A percentile compares a stretch with the other conserved stretches of the same genome.
phyloP scores from a whole-genome alignment of 2,329 filamentous ascomycete genomes.

The Coniochaeta sp. region DNA sequence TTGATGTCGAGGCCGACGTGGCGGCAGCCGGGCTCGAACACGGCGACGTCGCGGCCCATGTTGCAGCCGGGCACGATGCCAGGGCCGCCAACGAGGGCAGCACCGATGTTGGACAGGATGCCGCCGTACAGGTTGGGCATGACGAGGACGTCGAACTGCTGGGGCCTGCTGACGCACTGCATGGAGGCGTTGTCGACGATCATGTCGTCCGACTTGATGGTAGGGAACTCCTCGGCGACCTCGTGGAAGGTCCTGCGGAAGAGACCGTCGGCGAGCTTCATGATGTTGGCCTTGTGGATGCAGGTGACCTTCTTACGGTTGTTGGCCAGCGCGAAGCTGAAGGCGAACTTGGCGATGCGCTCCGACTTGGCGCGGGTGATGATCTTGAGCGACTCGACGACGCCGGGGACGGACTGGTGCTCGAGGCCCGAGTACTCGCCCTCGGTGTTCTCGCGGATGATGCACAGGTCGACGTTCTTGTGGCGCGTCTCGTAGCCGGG shows the following conservation, averaged over 20 bases:
- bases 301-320: constrained; percentile 99
- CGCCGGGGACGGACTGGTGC: constrained; percentile 93
- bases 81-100: constrained; percentile 91
- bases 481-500: constrained; percentile 97
- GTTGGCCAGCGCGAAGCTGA: constrained; percentile 96
- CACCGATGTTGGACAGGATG: constrained; percentile 97
- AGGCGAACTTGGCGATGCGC: constrained; percentile 98
- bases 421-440: constrained; percentile 98
- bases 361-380: constrained; percentile 98
- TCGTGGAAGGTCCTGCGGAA: constrained; percentile 97
- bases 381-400: constrained; percentile 99
- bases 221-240: constrained; percentile 90
- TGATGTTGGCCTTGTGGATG: constrained; percentile 99
- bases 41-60: constrained; percentile 97
- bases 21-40: constrained; percentile 98
- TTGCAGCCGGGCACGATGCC: constrained; percentile 98
- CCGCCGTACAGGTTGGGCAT: constrained; percentile 99
- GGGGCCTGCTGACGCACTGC: constrained; percentile 93
- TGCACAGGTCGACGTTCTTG: constrained; percentile 95
- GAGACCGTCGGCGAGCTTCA: constrained; percentile 98
- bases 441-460: constrained; percentile 99
- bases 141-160: constrained; percentile 99
- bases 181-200: constrained; percentile 99
- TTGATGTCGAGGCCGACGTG: constrained; percentile 99
- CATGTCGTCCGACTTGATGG: constrained; percentile 96